These are phyloP conservation scores for Begonia peltatifolia DNA, from an alignment of 306 rosid species.

Conservation along the genomic window DNA sequence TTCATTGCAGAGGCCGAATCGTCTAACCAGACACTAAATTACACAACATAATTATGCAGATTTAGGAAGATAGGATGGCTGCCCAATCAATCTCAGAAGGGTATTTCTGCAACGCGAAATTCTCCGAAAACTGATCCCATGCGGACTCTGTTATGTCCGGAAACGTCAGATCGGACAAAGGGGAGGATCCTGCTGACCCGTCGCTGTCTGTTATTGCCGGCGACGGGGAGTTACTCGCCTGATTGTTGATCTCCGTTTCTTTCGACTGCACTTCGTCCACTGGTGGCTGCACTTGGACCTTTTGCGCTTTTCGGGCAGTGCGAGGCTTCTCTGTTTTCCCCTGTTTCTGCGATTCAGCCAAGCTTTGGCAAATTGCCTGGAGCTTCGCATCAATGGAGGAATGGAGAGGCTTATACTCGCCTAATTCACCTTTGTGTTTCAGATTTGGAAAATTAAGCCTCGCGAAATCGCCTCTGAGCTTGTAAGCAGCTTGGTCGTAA, in stretches of 20 bases:
- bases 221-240: constrained; percentile 27
- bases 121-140: constrained; percentile 46
- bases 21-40: too few species aligned
- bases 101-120: constrained; percentile 37
- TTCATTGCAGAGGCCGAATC: constrained; percentile 34
- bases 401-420: constrained; percentile 77
- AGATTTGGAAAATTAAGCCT: constrained; percentile 85
- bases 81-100: constrained; percentile 99
- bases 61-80: constrained; percentile 24
- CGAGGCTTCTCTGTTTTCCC: constrained; percentile 33
- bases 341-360: constrained; percentile 60
- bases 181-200: constrained; percentile 64
- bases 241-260: constrained; percentile 5
- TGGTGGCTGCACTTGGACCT: not conserved
- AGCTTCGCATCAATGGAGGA: constrained; percentile 94
- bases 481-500: constrained; percentile 87
- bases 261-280: not conserved
- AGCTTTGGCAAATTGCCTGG: constrained; percentile 71
- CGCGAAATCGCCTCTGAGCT: constrained; percentile 93
- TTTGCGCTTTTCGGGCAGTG: not conserved
- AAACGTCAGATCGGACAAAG: constrained; percentile 66
- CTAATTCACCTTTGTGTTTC: constrained; percentile 48
- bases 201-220: constrained; percentile 32
- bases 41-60: too few species aligned
- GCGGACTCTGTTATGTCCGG: constrained; percentile 34